These are phyloP conservation scores for Penicillium subrubescens DNA, from an alignment of 495 filamentous ascomycete species.

Conservation along the genomic window DNA sequence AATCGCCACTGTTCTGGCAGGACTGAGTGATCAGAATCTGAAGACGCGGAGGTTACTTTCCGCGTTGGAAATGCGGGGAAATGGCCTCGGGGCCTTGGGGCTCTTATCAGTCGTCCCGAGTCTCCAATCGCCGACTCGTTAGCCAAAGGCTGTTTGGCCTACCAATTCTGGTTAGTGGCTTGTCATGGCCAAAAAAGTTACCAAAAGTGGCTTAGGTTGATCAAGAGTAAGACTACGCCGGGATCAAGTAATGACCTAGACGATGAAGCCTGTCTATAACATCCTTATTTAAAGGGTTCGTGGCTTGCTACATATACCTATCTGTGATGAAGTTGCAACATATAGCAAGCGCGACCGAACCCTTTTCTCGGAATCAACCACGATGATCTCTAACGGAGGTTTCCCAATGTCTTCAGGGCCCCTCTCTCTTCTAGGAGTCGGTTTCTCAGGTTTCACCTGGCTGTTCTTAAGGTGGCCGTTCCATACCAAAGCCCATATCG, in stretches of 20 bases:
- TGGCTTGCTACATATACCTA: neutral
- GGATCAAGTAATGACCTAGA: neutral
- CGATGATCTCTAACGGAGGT: neutral
- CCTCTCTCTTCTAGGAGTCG: constrained; percentile 7
- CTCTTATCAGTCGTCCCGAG: neutral
- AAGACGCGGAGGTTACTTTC: neutral
- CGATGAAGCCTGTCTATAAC: neutral
- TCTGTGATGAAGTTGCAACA: neutral
- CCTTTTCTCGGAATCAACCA: neutral
- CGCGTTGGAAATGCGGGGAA: neutral
- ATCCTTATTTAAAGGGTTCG: neutral
- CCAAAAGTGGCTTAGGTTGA: neutral
- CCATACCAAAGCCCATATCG: neutral
- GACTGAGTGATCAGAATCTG: neutral
- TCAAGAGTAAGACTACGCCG: neutral
- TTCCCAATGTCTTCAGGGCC: neutral
- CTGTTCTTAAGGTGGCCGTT: constrained; percentile 9
- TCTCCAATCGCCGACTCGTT: neutral
- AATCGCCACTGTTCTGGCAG: neutral
- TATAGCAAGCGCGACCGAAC: neutral
- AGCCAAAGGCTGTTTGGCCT: neutral
- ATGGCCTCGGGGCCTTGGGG: neutral
- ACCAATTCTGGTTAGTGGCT: constrained; percentile 8
- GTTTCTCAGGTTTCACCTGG: constrained; percentile 1
- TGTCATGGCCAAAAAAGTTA: constrained; percentile 16